Conservation (phyloP, 1,284 basidiomycete genomes). For the Lentinula novae-zelandiae region DNA sequence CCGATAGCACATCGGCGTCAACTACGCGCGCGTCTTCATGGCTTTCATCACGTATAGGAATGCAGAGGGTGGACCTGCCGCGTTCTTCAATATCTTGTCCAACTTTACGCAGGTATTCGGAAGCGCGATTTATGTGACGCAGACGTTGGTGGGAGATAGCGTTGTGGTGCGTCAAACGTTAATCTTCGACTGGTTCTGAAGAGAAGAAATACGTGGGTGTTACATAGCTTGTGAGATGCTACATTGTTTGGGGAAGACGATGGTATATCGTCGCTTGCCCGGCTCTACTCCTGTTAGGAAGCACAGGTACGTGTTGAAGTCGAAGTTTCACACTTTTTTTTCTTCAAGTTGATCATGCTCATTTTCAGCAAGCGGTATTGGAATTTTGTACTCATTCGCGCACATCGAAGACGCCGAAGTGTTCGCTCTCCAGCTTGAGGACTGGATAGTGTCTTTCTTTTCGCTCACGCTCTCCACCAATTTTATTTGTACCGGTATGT, state of each 20-base stretch:
- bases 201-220: background rate
- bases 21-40: slow-evolving; percentile 20
- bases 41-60: slow-evolving; percentile 21
- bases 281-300: slow-evolving; percentile 21
- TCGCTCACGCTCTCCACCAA: slow-evolving; percentile 8
- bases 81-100: slow-evolving; percentile 23
- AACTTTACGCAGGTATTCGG: slow-evolving; percentile 27
- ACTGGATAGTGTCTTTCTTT: slow-evolving; percentile 10
- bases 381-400: slow-evolving; percentile 8
- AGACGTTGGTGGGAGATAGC: slow-evolving; percentile 31
- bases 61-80: slow-evolving; percentile 18
- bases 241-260: slow-evolving; percentile 25
- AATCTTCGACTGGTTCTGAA: background rate
- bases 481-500: slow-evolving; percentile 10
- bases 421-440: slow-evolving; percentile 3
- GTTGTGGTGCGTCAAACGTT: slow-evolving; percentile 23
- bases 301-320: slow-evolving; percentile 20
- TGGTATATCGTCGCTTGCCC: slow-evolving; percentile 20
- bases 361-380: background rate
- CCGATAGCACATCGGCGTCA: slow-evolving; percentile 24
- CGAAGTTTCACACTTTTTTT: slow-evolving; percentile 8
- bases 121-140: slow-evolving; percentile 26
- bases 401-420: slow-evolving; percentile 5
- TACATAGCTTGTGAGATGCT: slow-evolving; percentile 25
- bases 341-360: slow-evolving; percentile 18